These are phyloP conservation scores for Cladosporium sp. DNA, from an alignment of 2,329 filamentous ascomycete species.

Conservation along the genomic window DNA sequence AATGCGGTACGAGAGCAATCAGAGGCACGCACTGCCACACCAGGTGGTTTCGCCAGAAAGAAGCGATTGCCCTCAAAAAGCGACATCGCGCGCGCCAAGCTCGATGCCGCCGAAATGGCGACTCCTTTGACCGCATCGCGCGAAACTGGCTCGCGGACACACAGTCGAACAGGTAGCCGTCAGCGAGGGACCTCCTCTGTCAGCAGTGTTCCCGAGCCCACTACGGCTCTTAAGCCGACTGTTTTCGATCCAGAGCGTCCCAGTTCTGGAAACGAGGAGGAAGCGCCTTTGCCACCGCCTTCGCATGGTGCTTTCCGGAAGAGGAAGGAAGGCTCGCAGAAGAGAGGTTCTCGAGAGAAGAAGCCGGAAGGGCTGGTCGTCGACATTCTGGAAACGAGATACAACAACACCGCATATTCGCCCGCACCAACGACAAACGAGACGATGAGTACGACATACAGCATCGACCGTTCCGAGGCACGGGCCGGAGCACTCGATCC, in stretches of 20 bases:
- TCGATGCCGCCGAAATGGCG: constrained; percentile 54
- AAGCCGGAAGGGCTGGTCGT: constrained; percentile 65
- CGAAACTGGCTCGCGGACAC: constrained; percentile 24
- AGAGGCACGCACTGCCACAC: constrained; percentile 45
- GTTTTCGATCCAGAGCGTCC: constrained; percentile 16
- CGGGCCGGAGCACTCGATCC: constrained; percentile 40
- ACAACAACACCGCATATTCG: constrained; percentile 25
- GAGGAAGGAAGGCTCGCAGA: constrained; percentile 54
- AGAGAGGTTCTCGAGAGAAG: constrained; percentile 65
- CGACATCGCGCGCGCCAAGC: constrained; percentile 34
- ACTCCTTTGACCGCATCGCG: constrained; percentile 60
- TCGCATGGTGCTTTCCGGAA: constrained; percentile 57
- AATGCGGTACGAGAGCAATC: constrained; percentile 45
- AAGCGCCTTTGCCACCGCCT: constrained; percentile 60
- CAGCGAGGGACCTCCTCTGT: constrained; percentile 20
- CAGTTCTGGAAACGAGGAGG: constrained; percentile 12
- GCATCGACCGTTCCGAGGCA: constrained; percentile 12
- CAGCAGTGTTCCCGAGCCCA: constrained; percentile 20
- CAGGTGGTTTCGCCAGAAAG: constrained; percentile 51
- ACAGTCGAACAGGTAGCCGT: constrained; percentile 9
- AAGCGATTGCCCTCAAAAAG: constrained; percentile 63
- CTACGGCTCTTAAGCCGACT: constrained; percentile 21
- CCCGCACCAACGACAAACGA: constrained; percentile 17
- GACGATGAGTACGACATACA: constrained; percentile 1
- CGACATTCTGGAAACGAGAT: constrained; percentile 39